Evolutionary conservation across 495 filamentous ascomycete species (phyloP).

Genomic region (Penicillium canariense): DNA sequence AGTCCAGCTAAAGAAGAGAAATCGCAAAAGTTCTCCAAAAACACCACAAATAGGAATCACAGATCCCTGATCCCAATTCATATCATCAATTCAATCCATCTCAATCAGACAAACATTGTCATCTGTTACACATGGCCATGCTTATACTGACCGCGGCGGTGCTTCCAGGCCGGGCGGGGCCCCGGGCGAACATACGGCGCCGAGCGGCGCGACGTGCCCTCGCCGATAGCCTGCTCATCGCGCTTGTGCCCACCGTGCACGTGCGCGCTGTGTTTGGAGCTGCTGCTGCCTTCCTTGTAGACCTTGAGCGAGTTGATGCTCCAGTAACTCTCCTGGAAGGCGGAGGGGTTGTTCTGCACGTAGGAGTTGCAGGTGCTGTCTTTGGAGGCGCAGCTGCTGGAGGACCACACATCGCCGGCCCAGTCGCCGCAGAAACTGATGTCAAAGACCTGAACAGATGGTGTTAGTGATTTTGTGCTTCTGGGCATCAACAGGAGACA

Average conservation of each 20-base stretch:
- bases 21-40: background rate
- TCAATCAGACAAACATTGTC: background rate
- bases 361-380: conserved; percentile 57
- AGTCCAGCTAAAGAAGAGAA: conserved; percentile 1
- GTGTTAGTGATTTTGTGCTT: background rate
- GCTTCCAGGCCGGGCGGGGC: conserved; percentile 9
- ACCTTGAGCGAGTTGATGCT: conserved; percentile 63
- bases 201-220: background rate
- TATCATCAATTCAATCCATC: background rate
- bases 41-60: conserved; percentile 3
- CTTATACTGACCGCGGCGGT: conserved; percentile 12
- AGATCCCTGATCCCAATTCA: background rate
- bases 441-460: conserved; percentile 49
- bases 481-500: background rate
- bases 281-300: conserved; percentile 40
- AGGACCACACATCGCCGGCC: conserved; percentile 50
- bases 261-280: conserved; percentile 6
- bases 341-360: conserved; percentile 60
- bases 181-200: conserved; percentile 4
- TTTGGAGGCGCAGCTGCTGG: conserved; percentile 28
- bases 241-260: conserved; percentile 1
- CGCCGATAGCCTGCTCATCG: background rate
- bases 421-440: conserved; percentile 68
- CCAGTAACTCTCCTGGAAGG: conserved; percentile 65
- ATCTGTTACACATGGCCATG: conserved; percentile 2